phyloP scores from a whole-genome alignment of 169 alveolate species.

The Babesia bovis region DNA sequence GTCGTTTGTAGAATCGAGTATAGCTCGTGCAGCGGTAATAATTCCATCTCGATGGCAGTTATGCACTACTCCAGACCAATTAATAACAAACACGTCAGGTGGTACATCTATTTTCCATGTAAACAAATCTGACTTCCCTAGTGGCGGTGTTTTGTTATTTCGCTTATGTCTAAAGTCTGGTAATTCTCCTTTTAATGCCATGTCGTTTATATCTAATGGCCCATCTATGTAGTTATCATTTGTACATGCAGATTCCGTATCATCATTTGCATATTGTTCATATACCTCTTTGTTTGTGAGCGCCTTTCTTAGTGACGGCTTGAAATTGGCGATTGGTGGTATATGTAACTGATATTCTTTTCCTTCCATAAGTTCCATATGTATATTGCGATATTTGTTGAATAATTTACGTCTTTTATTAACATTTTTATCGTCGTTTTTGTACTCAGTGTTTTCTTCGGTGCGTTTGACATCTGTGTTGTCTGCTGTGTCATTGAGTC shows the following conservation, averaged over 20 bases:
- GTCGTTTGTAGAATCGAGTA: slow-evolving; percentile 9
- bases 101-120: slow-evolving; percentile 59
- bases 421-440: no score
- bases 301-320: slow-evolving; percentile 28
- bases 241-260: neutral
- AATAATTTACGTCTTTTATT: no score
- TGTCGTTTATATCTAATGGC: slow-evolving; percentile 31
- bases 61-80: slow-evolving; percentile 53
- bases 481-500: no score
- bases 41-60: slow-evolving; percentile 36
- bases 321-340: slow-evolving; percentile 58
- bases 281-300: slow-evolving; percentile 27
- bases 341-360: slow-evolving; percentile 57
- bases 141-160: neutral
- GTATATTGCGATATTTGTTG: neutral
- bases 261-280: slow-evolving; percentile 1
- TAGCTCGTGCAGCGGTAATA: slow-evolving; percentile 26
- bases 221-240: slow-evolving; percentile 19
- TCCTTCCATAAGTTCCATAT: slow-evolving; percentile 41
- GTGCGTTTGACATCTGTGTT: no score
- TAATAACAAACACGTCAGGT: slow-evolving; percentile 53
- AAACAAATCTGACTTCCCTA: slow-evolving; percentile 37
- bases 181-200: slow-evolving; percentile 39
- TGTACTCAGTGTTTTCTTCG: no score
- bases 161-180: slow-evolving; percentile 43